Percentiles rank a stretch among this genome's conserved stretches.
These are phyloP conservation scores for Pyrenula massariospora DNA, from an alignment of 495 filamentous ascomycete genomes.

Conservation along the genomic window DNA sequence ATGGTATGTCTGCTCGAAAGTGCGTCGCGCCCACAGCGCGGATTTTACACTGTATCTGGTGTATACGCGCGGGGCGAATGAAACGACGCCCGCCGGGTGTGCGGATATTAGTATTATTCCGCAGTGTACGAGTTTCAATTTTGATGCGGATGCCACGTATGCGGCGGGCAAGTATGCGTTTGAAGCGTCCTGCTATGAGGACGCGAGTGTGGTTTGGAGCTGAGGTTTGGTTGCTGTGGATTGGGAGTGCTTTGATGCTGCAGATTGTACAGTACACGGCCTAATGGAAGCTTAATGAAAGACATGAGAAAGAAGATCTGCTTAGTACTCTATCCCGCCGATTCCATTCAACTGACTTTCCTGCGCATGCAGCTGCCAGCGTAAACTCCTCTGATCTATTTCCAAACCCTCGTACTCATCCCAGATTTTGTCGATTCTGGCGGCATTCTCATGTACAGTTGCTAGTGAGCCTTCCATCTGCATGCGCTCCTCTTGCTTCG, in stretches of 20 bases:
- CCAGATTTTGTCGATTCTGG: constrained; percentile 67
- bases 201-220: background rate
- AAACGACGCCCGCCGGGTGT: background rate
- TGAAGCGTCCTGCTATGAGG: background rate
- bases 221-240: no score
- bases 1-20: background rate
- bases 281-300: no score
- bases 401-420: constrained; percentile 82
- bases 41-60: background rate
- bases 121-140: background rate
- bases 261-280: no score
- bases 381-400: constrained; percentile 77
- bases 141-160: background rate
- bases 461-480: no score
- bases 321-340: no score
- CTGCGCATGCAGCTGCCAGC: no score
- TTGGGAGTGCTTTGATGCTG: no score
- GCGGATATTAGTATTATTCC: background rate
- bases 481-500: no score
- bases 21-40: background rate
- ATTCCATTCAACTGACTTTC: no score
- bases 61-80: background rate
- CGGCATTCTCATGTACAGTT: constrained; percentile 51
- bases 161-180: background rate
- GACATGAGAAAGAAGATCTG: no score